phyloP scores from a whole-genome alignment of 768 basidiomycete species.

The Lactarius evosmus region DNA sequence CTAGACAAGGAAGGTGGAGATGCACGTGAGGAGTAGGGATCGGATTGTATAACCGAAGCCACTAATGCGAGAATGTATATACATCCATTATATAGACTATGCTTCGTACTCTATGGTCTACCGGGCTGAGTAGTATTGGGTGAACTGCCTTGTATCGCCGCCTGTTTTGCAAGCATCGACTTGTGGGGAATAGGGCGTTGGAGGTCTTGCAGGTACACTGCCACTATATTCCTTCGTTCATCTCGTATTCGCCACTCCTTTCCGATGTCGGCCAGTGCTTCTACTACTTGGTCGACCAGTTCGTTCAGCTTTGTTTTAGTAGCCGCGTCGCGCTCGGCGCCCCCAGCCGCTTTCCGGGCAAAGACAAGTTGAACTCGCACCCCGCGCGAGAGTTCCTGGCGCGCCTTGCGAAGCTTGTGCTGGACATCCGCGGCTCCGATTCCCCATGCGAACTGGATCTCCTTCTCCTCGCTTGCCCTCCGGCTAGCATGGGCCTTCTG shows the following conservation, averaged over 20 bases:
- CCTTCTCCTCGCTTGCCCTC: slow-evolving; percentile 32
- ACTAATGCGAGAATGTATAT: not conserved
- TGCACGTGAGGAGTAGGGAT: not conserved
- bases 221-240: slow-evolving; percentile 16
- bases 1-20: not conserved
- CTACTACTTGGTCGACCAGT: slow-evolving; percentile 23
- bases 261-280: slow-evolving; percentile 30
- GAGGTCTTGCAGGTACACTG: slow-evolving; percentile 21
- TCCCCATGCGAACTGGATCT: slow-evolving; percentile 40
- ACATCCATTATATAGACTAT: too few relatives aligned
- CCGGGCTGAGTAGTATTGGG: not conserved
- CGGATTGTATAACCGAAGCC: not conserved
- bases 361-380: slow-evolving; percentile 34
- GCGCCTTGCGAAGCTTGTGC: slow-evolving; percentile 39
- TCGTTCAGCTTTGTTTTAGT: slow-evolving; percentile 15
- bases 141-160: not conserved
- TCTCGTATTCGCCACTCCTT: slow-evolving; percentile 28
- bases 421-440: slow-evolving; percentile 35
- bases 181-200: slow-evolving; percentile 25
- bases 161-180: slow-evolving; percentile 4
- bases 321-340: slow-evolving; percentile 2
- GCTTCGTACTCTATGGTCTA: not conserved
- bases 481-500: slow-evolving; percentile 13
- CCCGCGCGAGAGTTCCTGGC: slow-evolving; percentile 33
- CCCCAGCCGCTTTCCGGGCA: slow-evolving; percentile 31